phyloP scores from a whole-genome alignment of 208 protist genomes.

The Trypanosoma lewisi region DNA sequence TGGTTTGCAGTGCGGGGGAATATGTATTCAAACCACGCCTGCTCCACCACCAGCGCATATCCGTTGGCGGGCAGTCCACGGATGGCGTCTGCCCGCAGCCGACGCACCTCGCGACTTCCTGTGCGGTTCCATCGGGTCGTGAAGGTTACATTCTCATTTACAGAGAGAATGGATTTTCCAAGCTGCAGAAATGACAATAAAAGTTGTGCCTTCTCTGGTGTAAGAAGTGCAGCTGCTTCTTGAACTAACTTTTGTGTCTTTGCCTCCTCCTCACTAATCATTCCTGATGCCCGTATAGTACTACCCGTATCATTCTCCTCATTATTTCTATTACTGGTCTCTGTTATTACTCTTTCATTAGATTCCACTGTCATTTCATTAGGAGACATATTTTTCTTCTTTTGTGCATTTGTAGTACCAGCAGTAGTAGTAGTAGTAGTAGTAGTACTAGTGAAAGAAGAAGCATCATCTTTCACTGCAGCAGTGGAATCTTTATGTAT shows the following conservation, averaged over 20 bases:
- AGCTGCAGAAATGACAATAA: conserved; percentile 47
- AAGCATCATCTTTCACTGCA: neutral
- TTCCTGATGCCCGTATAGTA: no score
- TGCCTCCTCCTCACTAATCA: conserved; percentile 26
- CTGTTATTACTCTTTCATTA: neutral
- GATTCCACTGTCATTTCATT: neutral
- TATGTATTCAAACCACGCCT: conserved; percentile 61
- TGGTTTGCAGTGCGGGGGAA: conserved; percentile 40
- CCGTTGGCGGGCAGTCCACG: conserved; percentile 33
- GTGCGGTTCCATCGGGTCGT: conserved; percentile 56
- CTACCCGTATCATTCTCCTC: neutral
- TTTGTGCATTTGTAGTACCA: neutral
- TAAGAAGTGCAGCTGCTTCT: conserved; percentile 41
- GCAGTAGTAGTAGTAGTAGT: neutral
- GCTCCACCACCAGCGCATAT: conserved; percentile 61
- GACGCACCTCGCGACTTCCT: conserved; percentile 32
- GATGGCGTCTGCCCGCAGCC: conserved; percentile 69
- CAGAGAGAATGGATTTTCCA: conserved; percentile 26
- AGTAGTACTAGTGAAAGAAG: neutral
- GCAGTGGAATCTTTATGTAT: no score
- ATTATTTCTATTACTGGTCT: neutral
- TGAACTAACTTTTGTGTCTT: conserved; percentile 12
- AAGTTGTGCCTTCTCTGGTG: conserved; percentile 38
- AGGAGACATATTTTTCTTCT: neutral
- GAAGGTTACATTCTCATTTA: conserved; percentile 49